phyloP scores from a whole-genome alignment of 345 rosid genomes.

The Eucalyptus cladocalyx region DNA sequence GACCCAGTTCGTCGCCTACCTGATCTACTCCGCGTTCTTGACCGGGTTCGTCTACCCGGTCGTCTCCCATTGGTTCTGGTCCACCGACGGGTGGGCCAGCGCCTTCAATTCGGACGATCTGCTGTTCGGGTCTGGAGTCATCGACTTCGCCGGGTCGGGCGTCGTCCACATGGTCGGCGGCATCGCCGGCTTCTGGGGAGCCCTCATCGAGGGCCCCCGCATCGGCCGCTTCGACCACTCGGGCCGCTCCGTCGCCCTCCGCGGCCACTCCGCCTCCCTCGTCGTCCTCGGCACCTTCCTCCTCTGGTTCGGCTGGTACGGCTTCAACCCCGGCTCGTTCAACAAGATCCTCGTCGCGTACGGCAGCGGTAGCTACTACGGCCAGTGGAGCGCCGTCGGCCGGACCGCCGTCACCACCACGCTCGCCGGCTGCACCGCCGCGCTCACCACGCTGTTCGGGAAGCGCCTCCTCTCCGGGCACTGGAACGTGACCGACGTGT shows the following conservation, averaged over 20 bases:
- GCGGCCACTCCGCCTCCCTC: constrained; percentile 27
- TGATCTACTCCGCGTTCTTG: constrained; percentile 71
- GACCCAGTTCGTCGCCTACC: constrained; percentile 78
- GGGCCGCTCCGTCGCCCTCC: constrained; percentile 14
- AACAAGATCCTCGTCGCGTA: constrained; percentile 6
- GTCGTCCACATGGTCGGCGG: constrained; percentile 43
- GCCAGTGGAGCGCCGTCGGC: constrained; percentile 69
- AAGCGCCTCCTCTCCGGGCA: constrained; percentile 68
- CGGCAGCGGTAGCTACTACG: constrained; percentile 29
- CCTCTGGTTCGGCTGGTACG: constrained; percentile 36
- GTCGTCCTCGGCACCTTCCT: constrained; percentile 26
- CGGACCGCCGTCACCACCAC: constrained; percentile 92
- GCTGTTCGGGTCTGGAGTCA: constrained; percentile 57
- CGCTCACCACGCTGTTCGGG: constrained; percentile 78
- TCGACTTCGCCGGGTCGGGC: constrained; percentile 45
- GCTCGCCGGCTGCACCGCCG: constrained; percentile 80
- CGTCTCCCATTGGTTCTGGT: constrained; percentile 93
- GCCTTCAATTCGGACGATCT: constrained; percentile 22
- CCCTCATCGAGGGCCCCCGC: constrained; percentile 29
- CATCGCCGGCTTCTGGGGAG: constrained; percentile 39
- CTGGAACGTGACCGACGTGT: constrained; percentile 88
- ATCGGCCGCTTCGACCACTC: constrained; percentile 20
- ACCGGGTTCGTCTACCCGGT: constrained; percentile 92
- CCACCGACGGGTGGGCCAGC: constrained; percentile 81
- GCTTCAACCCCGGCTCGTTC: constrained; percentile 35